Conservation (phyloP, 2,329 filamentous ascomycete genomes). For the Dryadomyces quercus-mongolicae region DNA sequence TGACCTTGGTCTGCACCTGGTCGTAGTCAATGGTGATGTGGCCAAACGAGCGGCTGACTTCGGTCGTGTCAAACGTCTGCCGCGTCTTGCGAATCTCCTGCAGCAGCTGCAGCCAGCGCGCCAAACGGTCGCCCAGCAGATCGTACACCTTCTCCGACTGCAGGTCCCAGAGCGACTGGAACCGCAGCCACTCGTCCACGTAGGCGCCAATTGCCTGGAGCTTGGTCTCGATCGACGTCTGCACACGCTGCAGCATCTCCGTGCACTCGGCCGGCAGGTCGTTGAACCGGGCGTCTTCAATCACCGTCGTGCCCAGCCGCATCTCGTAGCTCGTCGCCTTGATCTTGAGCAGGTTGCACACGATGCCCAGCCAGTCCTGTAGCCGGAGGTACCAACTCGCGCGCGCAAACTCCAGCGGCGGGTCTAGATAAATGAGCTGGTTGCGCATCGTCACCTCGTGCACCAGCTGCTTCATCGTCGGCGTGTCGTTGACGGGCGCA, state of each 20-base stretch:
- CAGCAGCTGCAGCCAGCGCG: slow-evolving; percentile 88
- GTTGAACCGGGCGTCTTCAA: slow-evolving; percentile 62
- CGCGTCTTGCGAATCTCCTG: slow-evolving; percentile 94
- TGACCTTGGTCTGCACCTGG: slow-evolving; percentile 96
- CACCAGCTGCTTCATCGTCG: slow-evolving; percentile 59
- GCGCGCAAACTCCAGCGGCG: slow-evolving; percentile 79
- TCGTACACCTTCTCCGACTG: slow-evolving; percentile 94
- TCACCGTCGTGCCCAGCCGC: slow-evolving; percentile 56
- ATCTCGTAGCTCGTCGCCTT: slow-evolving; percentile 94
- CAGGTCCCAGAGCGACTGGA: slow-evolving; percentile 96
- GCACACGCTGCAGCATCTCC: slow-evolving; percentile 65
- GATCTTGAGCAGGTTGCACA: slow-evolving; percentile 87
- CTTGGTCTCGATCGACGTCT: slow-evolving; percentile 72
- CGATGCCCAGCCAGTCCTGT: slow-evolving; percentile 83
- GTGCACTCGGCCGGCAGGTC: slow-evolving; percentile 78
- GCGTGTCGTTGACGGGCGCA: slow-evolving; percentile 31
- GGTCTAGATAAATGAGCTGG: slow-evolving; percentile 92
- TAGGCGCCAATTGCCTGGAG: slow-evolving; percentile 69
- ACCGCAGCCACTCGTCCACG: slow-evolving; percentile 96
- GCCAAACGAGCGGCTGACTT: slow-evolving; percentile 84
- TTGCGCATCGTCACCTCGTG: slow-evolving; percentile 97
- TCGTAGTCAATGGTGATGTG: slow-evolving; percentile 96
- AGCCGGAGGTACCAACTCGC: slow-evolving; percentile 90
- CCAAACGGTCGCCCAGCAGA: slow-evolving; percentile 77
- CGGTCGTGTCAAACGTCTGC: slow-evolving; percentile 93